These are phyloP conservation scores for Periconia macrospinosa DNA, from an alignment of 2,329 filamentous ascomycete species.

Conservation along the genomic window DNA sequence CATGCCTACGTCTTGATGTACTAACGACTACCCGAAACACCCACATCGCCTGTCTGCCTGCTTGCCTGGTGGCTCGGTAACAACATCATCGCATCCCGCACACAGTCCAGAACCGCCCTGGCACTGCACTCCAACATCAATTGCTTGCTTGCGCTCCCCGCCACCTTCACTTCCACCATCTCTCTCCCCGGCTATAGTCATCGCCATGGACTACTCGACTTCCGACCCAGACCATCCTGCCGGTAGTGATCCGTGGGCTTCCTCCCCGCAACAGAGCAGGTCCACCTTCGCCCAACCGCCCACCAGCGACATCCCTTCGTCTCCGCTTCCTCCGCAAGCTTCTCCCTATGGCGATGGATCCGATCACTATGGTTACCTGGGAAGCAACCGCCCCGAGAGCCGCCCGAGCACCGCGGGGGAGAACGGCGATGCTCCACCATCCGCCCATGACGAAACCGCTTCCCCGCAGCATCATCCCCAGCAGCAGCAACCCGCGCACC, in stretches of 20 bases:
- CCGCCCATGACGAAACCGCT: slow-evolving; percentile 40
- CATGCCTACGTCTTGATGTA: no score
- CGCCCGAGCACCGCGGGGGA: slow-evolving; percentile 30
- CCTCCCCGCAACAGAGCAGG: slow-evolving; percentile 56
- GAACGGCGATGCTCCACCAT: slow-evolving; percentile 44
- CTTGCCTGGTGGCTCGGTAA: neutral
- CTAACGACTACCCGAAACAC: no score
- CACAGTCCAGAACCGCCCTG: slow-evolving; percentile 5
- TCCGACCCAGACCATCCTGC: slow-evolving; percentile 61
- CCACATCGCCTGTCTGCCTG: no score
- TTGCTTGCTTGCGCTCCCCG: slow-evolving; percentile 11
- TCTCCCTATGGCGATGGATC: slow-evolving; percentile 42
- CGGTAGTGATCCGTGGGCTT: slow-evolving; percentile 65
- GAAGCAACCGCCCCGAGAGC: slow-evolving; percentile 30
- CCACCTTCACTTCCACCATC: neutral
- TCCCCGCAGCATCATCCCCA: slow-evolving; percentile 27
- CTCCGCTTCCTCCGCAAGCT: slow-evolving; percentile 44
- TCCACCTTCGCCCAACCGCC: slow-evolving; percentile 51
- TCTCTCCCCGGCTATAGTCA: no score
- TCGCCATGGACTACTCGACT: slow-evolving; percentile 66
- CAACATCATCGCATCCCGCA: neutral
- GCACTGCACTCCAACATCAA: slow-evolving; percentile 19
- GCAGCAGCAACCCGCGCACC: slow-evolving; percentile 33
- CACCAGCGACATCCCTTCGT: slow-evolving; percentile 43
- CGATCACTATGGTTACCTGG: slow-evolving; percentile 39